Base-by-base conservation (phyloP, 768 basidiomycete genomes). In the Rhizopogon roseolus region DNA sequence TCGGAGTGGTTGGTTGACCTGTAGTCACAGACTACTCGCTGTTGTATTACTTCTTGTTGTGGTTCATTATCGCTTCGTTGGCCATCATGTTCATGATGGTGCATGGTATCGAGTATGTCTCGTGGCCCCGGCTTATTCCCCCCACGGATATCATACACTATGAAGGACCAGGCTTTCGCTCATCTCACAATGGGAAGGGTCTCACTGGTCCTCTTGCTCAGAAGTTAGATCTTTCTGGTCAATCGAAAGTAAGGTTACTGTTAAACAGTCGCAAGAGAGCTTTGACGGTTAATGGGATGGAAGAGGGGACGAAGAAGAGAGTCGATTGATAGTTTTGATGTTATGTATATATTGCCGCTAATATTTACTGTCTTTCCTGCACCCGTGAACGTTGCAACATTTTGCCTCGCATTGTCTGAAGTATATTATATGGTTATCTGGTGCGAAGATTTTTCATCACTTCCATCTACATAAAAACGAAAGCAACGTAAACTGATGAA, bases 41-140 rank as follows among this genome's bases (percentile, higher is more conserved):
- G 39, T 73, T 82, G 56, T 94, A 90, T 64, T 93, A 93, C 69
- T 86, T 90, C 70, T 63, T 88, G 62, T 74, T 97, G 40, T 94
- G 94, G 89, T 75, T 90, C 62, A 60, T 77, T 32, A 64, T 94
- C 41, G 72, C 91, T 42, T 65, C 77, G 34, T 59, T 82, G 49
- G 77, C 93, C 11, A 70, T 87, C 54, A 60, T 73, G 42, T 94
- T 90, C 72, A 93, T 98, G 59, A 59, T 86, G 62, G 68, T 81
- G n/a, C 81, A 96, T 69, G 96, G 95, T 37, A 85, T 95, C 58
- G 90, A 93, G 57, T 99, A 97, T 66, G 96, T 99, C 52, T 81
- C 89, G 14, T 98, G 94, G 91, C 97, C 97, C 11, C 81, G 87
- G 10, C 78, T 99, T 52, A 81, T 89, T 58, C 88, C 92, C 0